Evolutionary conservation across 129 eudicot species (phyloP).

Genomic region (carrot (Daucus carota)): DH1_v3.0 NC_030381.2:41334001-41334500

Average conservation of each 20-base stretch:
- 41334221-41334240: constrained; percentile 16
- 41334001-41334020: background rate
- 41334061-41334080: background rate
- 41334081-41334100: background rate
- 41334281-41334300: constrained; percentile 40
- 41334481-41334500: background rate
- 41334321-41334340: constrained; percentile 76
- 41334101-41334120: background rate
- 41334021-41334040: background rate
- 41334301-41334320: constrained; percentile 70
- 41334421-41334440: background rate
- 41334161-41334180: background rate
- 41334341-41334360: constrained; percentile 63
- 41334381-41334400: constrained; percentile 48
- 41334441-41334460: background rate
- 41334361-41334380: constrained; percentile 71
- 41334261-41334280: constrained; percentile 45
- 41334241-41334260: constrained; percentile 31
- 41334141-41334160: background rate
- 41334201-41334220: constrained; percentile 20
- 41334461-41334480: background rate
- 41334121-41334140: background rate
- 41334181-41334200: background rate
- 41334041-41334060: background rate
- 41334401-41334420: constrained; percentile 78